Evolutionary conservation across 2,329 filamentous ascomycete genomes (phyloP), one percentile per base, ranked within the genome.

Genomic region (Pseudophaeomoniella oleicola): DNA sequence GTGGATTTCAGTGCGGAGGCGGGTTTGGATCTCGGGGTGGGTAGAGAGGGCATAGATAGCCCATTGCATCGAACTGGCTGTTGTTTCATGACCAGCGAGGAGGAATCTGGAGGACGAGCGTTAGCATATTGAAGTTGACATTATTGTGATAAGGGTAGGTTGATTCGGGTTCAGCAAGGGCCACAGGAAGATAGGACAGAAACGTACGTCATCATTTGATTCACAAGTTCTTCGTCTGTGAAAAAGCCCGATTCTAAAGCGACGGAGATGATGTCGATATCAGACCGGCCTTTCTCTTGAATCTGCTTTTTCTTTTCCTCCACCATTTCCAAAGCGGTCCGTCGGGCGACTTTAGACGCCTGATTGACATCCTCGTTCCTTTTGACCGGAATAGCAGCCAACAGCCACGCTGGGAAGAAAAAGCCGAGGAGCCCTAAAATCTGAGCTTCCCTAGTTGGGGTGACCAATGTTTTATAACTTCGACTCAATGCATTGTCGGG

Each of bases 131-230:
- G 22, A 27, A 27, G n/a, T 6, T 9, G n/a, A n/a, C 9, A 27
- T 9, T 27, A 27, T 9, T 27, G 22, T n/a, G 6, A 27, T 27
- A 27, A n/a, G 22, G n/a, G n/a, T 27, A 27, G 22, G 9, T 27
- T 6, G n/a, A n/a, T 27, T n/a, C n/a, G n/a, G n/a, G n/a, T n/a
- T n/a, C n/a, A n/a, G n/a, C n/a, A n/a, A n/a, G n/a, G n/a, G n/a
- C n/a, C n/a, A n/a, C n/a, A n/a, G n/a, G n/a, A n/a, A n/a, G n/a
- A n/a, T n/a, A n/a, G n/a, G n/a, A n/a, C n/a, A n/a, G n/a, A n/a
- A n/a, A 27, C 22, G 22, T 27, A 27, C 0, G 83, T 92, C 82
- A 92, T 90, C 52, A 90, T 71, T 58, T 93, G 85, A 54, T 90
- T 81, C 22, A 85, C 72, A n/a, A 93, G 71, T 41, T 84, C 75